These are phyloP conservation scores for Incumbomyces lentus DNA, from an alignment of 2,329 filamentous ascomycete genomes.

Conservation along the genomic window DNA sequence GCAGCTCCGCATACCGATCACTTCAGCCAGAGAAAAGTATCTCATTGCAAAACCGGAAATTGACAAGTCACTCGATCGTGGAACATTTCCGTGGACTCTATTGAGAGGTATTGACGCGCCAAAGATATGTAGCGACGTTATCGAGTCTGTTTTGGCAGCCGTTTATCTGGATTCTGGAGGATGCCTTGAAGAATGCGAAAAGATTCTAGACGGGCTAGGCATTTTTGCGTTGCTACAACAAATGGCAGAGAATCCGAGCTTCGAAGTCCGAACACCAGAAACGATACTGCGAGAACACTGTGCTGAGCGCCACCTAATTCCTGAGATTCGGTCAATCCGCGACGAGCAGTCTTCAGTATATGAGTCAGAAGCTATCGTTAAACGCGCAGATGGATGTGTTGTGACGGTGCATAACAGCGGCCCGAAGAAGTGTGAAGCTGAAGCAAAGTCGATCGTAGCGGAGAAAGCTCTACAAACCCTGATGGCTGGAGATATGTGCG, in stretches of 20 bases:
- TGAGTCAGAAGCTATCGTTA: slow-evolving; percentile 10
- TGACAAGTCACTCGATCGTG: slow-evolving; percentile 37
- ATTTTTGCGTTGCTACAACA: slow-evolving; percentile 31
- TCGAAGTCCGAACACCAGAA: slow-evolving; percentile 5
- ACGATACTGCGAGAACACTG: not conserved
- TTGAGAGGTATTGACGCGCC: slow-evolving; percentile 55
- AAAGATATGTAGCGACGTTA: slow-evolving; percentile 75
- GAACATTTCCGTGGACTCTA: slow-evolving; percentile 63
- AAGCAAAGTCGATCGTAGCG: slow-evolving; percentile 12
- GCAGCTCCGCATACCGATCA: slow-evolving; percentile 3
- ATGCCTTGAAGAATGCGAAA: slow-evolving; percentile 47
- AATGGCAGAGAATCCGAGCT: slow-evolving; percentile 15
- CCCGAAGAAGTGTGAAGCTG: slow-evolving; percentile 11
- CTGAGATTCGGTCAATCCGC: slow-evolving; percentile 4
- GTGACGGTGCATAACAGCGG: slow-evolving; percentile 5
- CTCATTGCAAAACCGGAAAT: slow-evolving; percentile 41
- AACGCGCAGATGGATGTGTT: not conserved
- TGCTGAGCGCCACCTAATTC: slow-evolving; percentile 6
- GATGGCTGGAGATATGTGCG: not conserved
- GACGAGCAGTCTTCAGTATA: not conserved
- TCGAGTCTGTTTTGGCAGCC: slow-evolving; percentile 72
- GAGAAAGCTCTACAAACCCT: slow-evolving; percentile 10
- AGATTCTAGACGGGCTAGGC: slow-evolving; percentile 53
- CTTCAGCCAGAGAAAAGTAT: slow-evolving; percentile 27
- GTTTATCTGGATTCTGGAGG: slow-evolving; percentile 70